Evolutionary conservation across 805 yeast genomes (phyloP).

Genomic region (Metschnikowia koreensis): DNA sequence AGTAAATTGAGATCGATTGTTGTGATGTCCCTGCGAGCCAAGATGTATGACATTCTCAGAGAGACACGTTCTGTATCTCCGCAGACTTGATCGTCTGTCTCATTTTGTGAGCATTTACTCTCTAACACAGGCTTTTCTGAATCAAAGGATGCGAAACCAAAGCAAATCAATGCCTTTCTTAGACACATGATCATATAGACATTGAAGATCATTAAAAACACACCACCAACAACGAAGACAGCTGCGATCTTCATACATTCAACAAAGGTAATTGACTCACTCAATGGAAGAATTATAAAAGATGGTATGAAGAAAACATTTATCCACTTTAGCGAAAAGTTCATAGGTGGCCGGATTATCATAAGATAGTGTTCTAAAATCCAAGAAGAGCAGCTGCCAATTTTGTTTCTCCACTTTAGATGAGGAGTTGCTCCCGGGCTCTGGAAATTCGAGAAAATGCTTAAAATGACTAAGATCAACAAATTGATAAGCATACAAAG

Average conservation of each 20-base stretch:
- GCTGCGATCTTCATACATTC: slow-evolving; percentile 76
- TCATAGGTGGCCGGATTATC: slow-evolving; percentile 58
- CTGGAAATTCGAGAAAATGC: slow-evolving; percentile 16
- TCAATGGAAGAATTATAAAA: slow-evolving; percentile 66
- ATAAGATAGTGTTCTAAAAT: slow-evolving; percentile 30
- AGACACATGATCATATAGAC: slow-evolving; percentile 37
- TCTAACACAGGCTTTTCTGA: slow-evolving; percentile 3
- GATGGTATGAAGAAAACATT: slow-evolving; percentile 77
- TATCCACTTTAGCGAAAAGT: slow-evolving; percentile 73
- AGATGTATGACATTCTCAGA: slow-evolving; percentile 8
- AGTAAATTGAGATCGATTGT: slow-evolving; percentile 30
- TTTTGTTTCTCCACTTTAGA: slow-evolving; percentile 15
- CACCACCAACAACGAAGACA: slow-evolving; percentile 65
- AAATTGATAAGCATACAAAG: slow-evolving; percentile 64
- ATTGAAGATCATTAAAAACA: slow-evolving; percentile 45
- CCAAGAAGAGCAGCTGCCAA: slow-evolving; percentile 18
- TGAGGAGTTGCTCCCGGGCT: not conserved
- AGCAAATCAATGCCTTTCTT: slow-evolving; percentile 14
- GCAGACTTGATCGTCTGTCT: not conserved
- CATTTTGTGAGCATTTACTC: slow-evolving; percentile 1
- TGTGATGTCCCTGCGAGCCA: slow-evolving; percentile 35
- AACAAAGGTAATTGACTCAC: slow-evolving; percentile 59
- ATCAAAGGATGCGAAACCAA: slow-evolving; percentile 10
- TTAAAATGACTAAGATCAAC: slow-evolving; percentile 40
- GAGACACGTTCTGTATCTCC: slow-evolving; percentile 14